Evolutionary conservation across 2,329 filamentous ascomycete species (phyloP).

Genomic region (Cladophialophora bantiana): DNA sequence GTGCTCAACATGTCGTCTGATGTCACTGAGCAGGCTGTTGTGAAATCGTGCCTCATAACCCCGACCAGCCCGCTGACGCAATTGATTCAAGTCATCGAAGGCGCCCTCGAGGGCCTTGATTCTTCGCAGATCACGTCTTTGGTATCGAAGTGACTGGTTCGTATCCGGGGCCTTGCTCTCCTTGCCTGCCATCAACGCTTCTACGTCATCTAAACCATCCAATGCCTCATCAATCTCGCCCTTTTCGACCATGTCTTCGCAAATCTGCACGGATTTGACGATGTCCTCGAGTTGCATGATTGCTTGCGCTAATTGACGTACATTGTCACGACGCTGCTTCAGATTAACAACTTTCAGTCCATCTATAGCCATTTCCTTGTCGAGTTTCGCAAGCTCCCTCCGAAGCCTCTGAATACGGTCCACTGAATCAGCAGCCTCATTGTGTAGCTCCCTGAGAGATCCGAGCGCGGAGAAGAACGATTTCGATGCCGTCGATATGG

Average conservation of each 20-base stretch:
- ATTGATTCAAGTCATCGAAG: constrained; percentile 74
- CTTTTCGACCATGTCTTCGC: constrained; percentile 80
- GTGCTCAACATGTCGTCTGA: constrained; percentile 78
- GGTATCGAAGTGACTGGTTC: constrained; percentile 37
- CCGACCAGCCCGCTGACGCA: constrained; percentile 83
- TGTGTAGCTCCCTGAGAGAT: constrained; percentile 86
- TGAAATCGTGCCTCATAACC: constrained; percentile 84
- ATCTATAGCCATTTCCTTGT: constrained; percentile 83
- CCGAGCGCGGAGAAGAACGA: constrained; percentile 96
- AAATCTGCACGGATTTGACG: constrained; percentile 74
- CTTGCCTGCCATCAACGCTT: constrained; percentile 77
- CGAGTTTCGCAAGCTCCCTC: constrained; percentile 78
- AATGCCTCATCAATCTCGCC: constrained; percentile 85
- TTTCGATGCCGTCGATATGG: constrained; percentile 92
- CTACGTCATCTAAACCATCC: constrained; percentile 76
- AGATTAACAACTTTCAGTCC: constrained; percentile 87
- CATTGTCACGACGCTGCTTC: constrained; percentile 80
- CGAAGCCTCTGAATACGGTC: constrained; percentile 81
- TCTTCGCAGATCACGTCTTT: constrained; percentile 70
- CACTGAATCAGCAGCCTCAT: constrained; percentile 90
- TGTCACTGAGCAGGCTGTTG: constrained; percentile 76
- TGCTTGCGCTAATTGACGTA: constrained; percentile 80
- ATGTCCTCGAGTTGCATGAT: constrained; percentile 83
- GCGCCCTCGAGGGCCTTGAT: constrained; percentile 82
- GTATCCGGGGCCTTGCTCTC: constrained; percentile 40